Conservation (phyloP, 768 basidiomycete species). For the Lentinula aciculospora region DNA sequence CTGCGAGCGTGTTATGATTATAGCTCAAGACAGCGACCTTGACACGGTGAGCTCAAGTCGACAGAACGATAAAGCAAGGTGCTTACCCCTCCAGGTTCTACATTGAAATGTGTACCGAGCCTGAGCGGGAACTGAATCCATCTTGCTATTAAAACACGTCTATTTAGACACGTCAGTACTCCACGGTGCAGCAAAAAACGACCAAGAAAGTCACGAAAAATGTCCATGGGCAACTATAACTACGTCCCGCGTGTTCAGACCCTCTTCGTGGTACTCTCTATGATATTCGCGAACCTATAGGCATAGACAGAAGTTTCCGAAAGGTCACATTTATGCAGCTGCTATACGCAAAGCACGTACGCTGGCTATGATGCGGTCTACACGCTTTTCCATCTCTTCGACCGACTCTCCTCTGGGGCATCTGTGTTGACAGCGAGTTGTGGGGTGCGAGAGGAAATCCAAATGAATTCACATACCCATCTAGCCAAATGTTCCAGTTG, state of each 20-base stretch:
- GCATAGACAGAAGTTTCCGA: not conserved
- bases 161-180: slow-evolving; percentile 20
- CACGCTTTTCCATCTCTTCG: slow-evolving; percentile 71
- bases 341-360: slow-evolving; percentile 28
- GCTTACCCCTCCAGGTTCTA: slow-evolving; percentile 78
- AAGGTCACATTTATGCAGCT: not conserved
- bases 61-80: not conserved
- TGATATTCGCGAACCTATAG: slow-evolving; percentile 71
- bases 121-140: slow-evolving; percentile 70
- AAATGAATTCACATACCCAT: slow-evolving; percentile 48
- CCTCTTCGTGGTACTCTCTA: slow-evolving; percentile 61
- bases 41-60: not conserved
- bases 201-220: slow-evolving; percentile 15
- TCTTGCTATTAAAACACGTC: slow-evolving; percentile 69
- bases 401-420: slow-evolving; percentile 88
- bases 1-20: slow-evolving; percentile 72
- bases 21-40: slow-evolving; percentile 80
- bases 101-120: slow-evolving; percentile 71
- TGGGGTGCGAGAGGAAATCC: not conserved
- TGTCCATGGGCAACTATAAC: slow-evolving; percentile 87
- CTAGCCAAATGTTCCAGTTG: slow-evolving; percentile 80
- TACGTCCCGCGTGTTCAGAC: slow-evolving; percentile 66
- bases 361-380: slow-evolving; percentile 71
- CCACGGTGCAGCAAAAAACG: slow-evolving; percentile 41
- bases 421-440: slow-evolving; percentile 28